These are phyloP conservation scores for Solanum paucissectum DNA, from an alignment of 257 asterid species.

Conservation along the genomic window DNA sequence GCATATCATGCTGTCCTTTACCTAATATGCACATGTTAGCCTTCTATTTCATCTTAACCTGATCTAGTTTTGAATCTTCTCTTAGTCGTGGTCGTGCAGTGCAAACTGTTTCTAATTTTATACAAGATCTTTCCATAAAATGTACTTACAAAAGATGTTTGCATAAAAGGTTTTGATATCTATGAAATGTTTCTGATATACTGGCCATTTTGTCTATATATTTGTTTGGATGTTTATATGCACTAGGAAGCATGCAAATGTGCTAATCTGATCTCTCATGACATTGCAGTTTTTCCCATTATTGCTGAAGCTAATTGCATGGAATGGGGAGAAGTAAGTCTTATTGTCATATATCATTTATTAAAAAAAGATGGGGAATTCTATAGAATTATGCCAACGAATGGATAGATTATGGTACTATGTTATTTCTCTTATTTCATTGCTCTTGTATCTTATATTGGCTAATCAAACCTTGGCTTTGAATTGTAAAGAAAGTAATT, in stretches of 20 bases:
- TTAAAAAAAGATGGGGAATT: neutral
- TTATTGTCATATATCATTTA: neutral
- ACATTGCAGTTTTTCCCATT: slow-evolving; percentile 83
- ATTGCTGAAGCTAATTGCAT: slow-evolving; percentile 83
- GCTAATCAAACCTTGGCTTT: neutral
- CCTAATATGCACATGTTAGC: neutral
- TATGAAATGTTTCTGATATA: neutral
- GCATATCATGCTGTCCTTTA: neutral
- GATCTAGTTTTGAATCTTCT: neutral
- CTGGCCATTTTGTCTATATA: neutral
- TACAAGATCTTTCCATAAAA: neutral
- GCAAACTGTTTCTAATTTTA: neutral
- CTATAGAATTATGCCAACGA: neutral
- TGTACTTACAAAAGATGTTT: neutral
- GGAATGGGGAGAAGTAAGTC: slow-evolving; percentile 93
- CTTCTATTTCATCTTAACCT: neutral
- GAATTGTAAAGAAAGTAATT: neutral
- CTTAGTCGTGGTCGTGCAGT: neutral
- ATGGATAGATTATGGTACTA: neutral
- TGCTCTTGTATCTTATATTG: neutral
- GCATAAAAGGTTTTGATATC: neutral
- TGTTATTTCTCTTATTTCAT: neutral
- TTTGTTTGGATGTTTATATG: neutral
- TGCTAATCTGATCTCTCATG: slow-evolving; percentile 15
- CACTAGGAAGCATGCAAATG: neutral